Conservation (phyloP, 2,329 filamentous ascomycete genomes). For the Calonectria henricotiae region DNA sequence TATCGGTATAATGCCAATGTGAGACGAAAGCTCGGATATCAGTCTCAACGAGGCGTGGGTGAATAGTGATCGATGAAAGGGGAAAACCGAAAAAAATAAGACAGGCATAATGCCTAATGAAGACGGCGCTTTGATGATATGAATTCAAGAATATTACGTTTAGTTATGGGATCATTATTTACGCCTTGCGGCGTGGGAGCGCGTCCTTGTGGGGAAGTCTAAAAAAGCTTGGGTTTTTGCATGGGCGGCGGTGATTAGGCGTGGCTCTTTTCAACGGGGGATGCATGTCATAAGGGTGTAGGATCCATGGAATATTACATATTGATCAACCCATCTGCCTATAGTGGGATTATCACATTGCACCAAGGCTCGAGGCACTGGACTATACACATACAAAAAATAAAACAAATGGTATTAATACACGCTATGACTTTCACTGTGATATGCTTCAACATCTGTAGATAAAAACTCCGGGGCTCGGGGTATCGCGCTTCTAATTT, state of each 20-base stretch:
- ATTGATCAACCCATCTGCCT: neutral
- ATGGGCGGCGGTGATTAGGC: conserved; percentile 30
- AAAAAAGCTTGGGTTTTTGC: conserved; percentile 26
- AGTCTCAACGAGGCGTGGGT: conserved; percentile 17
- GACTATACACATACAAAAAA: neutral
- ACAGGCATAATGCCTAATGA: conserved; percentile 28
- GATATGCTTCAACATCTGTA: conserved; percentile 9
- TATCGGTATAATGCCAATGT: conserved; percentile 61
- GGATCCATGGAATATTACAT: neutral
- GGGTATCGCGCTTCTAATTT: conserved; percentile 40
- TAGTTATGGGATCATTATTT: conserved; percentile 33
- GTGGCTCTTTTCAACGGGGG: conserved; percentile 23
- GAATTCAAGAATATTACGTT: conserved; percentile 40
- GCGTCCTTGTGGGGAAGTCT: conserved; percentile 33
- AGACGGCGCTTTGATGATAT: conserved; percentile 44
- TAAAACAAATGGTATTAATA: neutral
- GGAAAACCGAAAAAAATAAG: conserved; percentile 22
- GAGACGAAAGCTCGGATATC: conserved; percentile 33
- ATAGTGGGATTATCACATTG: neutral
- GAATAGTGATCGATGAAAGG: conserved; percentile 18
- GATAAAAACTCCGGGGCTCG: conserved; percentile 22
- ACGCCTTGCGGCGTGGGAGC: conserved; percentile 24
- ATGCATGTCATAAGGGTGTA: conserved; percentile 18
- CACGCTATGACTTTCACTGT: neutral
- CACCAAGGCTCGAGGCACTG: neutral